Percentiles rank a stretch among this genome's conserved stretches.
These are phyloP conservation scores for Tetracladium setigerum DNA, from an alignment of 495 filamentous ascomycete species.

Conservation along the genomic window DNA sequence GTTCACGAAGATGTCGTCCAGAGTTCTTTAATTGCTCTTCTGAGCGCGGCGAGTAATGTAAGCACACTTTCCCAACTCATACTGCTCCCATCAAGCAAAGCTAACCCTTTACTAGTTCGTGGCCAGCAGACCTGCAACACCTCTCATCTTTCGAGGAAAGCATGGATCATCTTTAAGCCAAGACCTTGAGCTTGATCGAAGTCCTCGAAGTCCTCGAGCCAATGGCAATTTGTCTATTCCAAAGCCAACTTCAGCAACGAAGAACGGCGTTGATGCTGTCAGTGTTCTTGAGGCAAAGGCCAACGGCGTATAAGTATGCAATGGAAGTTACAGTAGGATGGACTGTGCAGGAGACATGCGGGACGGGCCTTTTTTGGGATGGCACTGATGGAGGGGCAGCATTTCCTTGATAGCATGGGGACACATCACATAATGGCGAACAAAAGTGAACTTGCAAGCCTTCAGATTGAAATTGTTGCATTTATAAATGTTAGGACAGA, in stretches of 20 bases:
- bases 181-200: constrained; percentile 28
- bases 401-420: too few species aligned
- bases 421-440: too few species aligned
- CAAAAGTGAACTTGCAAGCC: too few species aligned
- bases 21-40: constrained; percentile 79
- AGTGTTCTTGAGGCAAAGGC: constrained; percentile 37
- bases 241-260: constrained; percentile 23
- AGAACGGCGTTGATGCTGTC: constrained; percentile 28
- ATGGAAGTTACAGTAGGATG: constrained; percentile 5
- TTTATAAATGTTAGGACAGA: too few species aligned
- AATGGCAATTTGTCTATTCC: constrained; percentile 17
- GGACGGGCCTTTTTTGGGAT: constrained; percentile 4
- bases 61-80: constrained; percentile 28
- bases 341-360: constrained; percentile 3
- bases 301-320: constrained; percentile 22
- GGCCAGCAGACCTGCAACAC: constrained; percentile 45
- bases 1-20: constrained; percentile 94
- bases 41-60: constrained; percentile 85
- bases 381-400: constrained; percentile 3
- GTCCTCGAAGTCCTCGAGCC: neutral
- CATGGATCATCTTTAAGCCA: constrained; percentile 25
- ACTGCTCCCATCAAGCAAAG: neutral
- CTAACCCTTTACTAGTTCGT: constrained; percentile 42
- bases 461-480: neutral
- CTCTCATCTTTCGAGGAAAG: constrained; percentile 37